Evolutionary conservation across 768 basidiomycete genomes (phyloP).

Genomic region (Collybia mongolica): DNA sequence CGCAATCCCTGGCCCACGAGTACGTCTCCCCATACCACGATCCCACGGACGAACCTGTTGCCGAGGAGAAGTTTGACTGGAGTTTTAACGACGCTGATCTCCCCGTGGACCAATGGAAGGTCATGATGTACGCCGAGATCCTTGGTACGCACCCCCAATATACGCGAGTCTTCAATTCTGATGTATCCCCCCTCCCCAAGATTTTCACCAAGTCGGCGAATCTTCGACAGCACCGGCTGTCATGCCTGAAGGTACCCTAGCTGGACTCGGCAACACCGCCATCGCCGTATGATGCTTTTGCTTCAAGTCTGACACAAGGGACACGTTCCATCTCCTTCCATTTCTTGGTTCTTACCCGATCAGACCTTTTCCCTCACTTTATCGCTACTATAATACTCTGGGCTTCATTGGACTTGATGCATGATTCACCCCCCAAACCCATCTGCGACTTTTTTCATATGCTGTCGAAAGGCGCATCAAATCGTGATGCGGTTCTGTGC

Average conservation of each 20-base stretch:
- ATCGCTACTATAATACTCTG: too few species aligned
- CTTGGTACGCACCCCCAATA: slow-evolving; percentile 60
- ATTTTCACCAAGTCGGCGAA: slow-evolving; percentile 81
- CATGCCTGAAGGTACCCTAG: slow-evolving; percentile 66
- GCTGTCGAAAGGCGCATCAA: too few species aligned
- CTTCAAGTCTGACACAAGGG: too few species aligned
- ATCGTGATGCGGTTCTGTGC: too few species aligned
- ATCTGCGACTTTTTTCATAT: too few species aligned
- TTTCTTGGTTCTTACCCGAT: too few species aligned
- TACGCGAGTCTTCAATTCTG: not conserved
- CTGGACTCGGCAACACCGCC: slow-evolving; percentile 48
- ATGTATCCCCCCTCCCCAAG: slow-evolving; percentile 29
- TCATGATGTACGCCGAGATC: slow-evolving; percentile 99
- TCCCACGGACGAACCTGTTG: slow-evolving; percentile 94
- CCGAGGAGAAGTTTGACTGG: slow-evolving; percentile 97
- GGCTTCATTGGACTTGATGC: too few species aligned
- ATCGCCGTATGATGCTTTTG: too few species aligned
- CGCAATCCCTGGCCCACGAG: slow-evolving; percentile 85
- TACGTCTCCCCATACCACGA: slow-evolving; percentile 99
- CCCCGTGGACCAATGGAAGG: slow-evolving; percentile 99
- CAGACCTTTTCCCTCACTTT: too few species aligned
- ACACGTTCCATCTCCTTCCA: too few species aligned
- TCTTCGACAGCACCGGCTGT: slow-evolving; percentile 41
- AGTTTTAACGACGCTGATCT: slow-evolving; percentile 99
- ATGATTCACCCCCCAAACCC: too few species aligned